phyloP scores from a whole-genome alignment of 1,284 basidiomycete species.

The Sanghuangporus baumii region DNA sequence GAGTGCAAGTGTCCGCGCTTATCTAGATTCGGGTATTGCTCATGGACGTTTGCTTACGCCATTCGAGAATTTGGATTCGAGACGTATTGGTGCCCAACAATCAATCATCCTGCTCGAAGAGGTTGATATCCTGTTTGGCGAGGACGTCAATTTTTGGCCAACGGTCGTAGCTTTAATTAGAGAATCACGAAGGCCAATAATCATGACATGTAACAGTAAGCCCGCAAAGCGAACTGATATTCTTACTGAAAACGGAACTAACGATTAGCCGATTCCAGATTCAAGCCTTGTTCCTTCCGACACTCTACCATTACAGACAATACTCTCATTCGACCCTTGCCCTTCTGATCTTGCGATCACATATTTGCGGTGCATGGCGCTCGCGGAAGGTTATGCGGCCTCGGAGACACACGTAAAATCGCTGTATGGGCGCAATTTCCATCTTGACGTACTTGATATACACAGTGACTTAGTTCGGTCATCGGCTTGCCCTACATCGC shows the following conservation, averaged over 20 bases:
- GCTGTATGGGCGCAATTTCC: background rate
- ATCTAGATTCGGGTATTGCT: background rate
- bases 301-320: conserved; percentile 75
- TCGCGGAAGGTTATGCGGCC: conserved; percentile 44
- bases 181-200: conserved; percentile 78
- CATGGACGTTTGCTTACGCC: background rate
- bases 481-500: background rate
- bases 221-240: conserved; percentile 18
- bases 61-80: conserved; percentile 9
- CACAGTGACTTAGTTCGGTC: conserved; percentile 4
- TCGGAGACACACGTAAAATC: background rate
- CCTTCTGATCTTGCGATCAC: conserved; percentile 52
- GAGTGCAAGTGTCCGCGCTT: background rate
- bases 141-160: conserved; percentile 91
- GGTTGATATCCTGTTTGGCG: conserved; percentile 88
- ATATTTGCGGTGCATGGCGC: conserved; percentile 67
- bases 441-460: background rate
- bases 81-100: conserved; percentile 47
- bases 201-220: conserved; percentile 89
- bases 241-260: conserved; percentile 20
- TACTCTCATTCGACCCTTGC: conserved; percentile 64
- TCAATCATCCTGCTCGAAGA: conserved; percentile 95
- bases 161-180: conserved; percentile 76
- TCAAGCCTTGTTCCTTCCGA: conserved; percentile 58
- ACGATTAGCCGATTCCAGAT: conserved; percentile 43